These are phyloP conservation scores for Barbatosphaeria neglecta DNA, from an alignment of 495 filamentous ascomycete genomes.

Conservation along the genomic window DNA sequence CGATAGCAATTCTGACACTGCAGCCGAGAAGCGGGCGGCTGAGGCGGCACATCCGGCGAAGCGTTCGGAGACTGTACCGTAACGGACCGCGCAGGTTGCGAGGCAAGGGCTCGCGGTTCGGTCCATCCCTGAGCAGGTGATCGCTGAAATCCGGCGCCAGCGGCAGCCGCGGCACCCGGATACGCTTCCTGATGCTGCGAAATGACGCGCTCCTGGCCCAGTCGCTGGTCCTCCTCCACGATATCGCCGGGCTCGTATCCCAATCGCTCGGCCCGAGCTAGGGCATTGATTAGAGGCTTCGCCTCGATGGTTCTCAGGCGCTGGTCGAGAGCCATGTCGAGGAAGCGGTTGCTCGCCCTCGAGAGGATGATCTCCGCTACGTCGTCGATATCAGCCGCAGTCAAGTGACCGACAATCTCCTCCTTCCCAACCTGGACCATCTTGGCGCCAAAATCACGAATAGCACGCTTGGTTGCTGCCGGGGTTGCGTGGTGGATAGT, in stretches of 20 bases:
- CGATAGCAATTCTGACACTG: constrained; percentile 30
- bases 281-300: constrained; percentile 33
- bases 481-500: constrained; percentile 30
- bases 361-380: constrained; percentile 24
- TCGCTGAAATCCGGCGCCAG: too few species aligned
- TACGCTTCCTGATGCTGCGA: constrained; percentile 7
- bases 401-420: constrained; percentile 27
- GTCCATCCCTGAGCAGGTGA: too few species aligned
- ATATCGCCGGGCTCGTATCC: constrained; percentile 34
- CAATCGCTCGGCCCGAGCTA: constrained; percentile 37
- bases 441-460: constrained; percentile 32
- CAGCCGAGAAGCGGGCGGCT: constrained; percentile 3
- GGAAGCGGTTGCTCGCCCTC: constrained; percentile 32
- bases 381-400: constrained; percentile 22
- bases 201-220: constrained; percentile 17
- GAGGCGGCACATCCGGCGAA: background rate
- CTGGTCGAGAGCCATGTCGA: constrained; percentile 32
- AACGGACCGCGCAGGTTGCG: too few species aligned
- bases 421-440: constrained; percentile 28
- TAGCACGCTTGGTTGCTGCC: constrained; percentile 23
- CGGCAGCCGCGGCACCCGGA: background rate
- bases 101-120: too few species aligned
- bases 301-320: constrained; percentile 36
- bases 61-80: background rate
- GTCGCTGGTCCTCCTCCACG: constrained; percentile 19